Evolutionary conservation across 306 rosid species (phyloP), one percentile per base, ranked within the genome.

Genomic region (Casuarina glauca): DNA sequence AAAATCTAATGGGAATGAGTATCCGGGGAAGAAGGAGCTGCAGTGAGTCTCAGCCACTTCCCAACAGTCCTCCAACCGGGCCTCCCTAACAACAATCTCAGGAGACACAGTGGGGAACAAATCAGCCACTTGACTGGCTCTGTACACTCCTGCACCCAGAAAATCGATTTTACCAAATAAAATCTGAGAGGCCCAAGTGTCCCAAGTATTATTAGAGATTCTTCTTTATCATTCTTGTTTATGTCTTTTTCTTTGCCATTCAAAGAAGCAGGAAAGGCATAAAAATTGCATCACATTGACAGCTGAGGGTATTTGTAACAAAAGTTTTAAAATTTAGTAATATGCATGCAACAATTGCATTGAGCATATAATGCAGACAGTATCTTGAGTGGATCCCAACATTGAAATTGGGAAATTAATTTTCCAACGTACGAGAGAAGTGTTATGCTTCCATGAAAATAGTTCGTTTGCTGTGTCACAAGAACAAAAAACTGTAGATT

Each of bases 1-100:
- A 71, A 93, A 93, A 78, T 93, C 96, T 72, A 96, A 79, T 12
- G 99, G 99, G 85, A 96, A 96, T 12, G 89, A 79, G 79, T 93
- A 93, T 11, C 85, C 93, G 4, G 97, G 99, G 88, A 91, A 96
- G 91, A 96, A 96, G 44, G 97, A 93, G 87, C 99, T 93, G 94
- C 99, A 96, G 73, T 93, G 99, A 76, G 96, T 96, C 91, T 96
- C 98, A 26, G 98, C 99, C 80, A 96, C 99, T 88, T 91, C 99
- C 99, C 99, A 96, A 79, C 91, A 91, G 83, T 96, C 99, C 89
- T 89, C 96, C 64, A 96, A 69, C 83, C 99, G 86, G 0, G 99
- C 99, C 88, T 96, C 97, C 51, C 99, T 85, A 12, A 96, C 98
- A 11, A 84, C 89, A 54, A 96, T 84, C 74, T 90, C 91, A 0